Conservation (phyloP, 106 monocot species). For the Hemerocallis citrina region DNA sequence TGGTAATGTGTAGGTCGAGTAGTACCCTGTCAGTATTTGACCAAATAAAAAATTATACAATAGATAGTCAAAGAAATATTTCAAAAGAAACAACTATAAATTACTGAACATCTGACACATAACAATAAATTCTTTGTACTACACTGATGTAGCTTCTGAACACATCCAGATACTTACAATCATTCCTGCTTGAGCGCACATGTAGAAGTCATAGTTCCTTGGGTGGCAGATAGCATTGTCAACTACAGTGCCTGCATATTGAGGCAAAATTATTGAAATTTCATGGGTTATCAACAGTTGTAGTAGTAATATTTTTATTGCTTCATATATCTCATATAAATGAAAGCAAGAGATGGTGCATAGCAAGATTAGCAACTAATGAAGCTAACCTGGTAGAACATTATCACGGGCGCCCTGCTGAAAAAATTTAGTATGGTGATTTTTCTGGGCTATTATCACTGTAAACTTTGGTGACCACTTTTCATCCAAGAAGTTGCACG, state of each 20-base stretch:
- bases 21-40: slow-evolving; percentile 47
- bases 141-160: too few relatives aligned
- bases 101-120: too few relatives aligned
- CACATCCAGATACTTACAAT: slow-evolving; percentile 54
- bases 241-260: slow-evolving; percentile 79
- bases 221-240: slow-evolving; percentile 90
- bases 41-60: background rate
- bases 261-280: too few relatives aligned
- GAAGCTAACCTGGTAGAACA: slow-evolving; percentile 78
- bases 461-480: slow-evolving; percentile 76
- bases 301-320: too few relatives aligned
- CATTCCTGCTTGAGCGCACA: slow-evolving; percentile 93
- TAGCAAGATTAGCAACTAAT: too few relatives aligned
- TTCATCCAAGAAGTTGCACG: slow-evolving; percentile 86
- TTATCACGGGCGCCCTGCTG: slow-evolving; percentile 55
- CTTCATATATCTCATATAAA: too few relatives aligned
- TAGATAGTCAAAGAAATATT: background rate
- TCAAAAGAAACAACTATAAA: background rate
- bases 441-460: slow-evolving; percentile 84
- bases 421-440: slow-evolving; percentile 95
- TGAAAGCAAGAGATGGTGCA: background rate
- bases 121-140: too few relatives aligned
- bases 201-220: slow-evolving; percentile 86
- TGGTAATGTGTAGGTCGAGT: slow-evolving; percentile 93
- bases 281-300: too few relatives aligned